phyloP scores from a whole-genome alignment of 768 basidiomycete genomes.

The Phanerodontia chrysosporium region DNA sequence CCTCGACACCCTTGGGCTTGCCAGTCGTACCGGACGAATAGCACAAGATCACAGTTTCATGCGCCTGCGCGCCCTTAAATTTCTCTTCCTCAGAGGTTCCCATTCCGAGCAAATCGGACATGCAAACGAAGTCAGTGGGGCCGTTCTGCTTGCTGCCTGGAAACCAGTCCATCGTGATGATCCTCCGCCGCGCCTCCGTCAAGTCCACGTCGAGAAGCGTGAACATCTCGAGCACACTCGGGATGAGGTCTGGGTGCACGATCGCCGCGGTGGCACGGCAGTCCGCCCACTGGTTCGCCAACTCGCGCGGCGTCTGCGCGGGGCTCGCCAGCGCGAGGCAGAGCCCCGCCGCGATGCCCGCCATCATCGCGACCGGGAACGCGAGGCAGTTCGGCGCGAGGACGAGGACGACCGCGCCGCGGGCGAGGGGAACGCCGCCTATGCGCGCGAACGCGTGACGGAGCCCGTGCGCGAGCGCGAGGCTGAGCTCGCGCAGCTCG shows the following conservation, averaged over 20 bases:
- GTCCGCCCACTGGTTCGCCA: constrained; percentile 68
- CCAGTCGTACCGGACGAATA: constrained; percentile 73
- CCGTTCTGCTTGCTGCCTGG: constrained; percentile 15
- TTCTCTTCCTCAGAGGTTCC: constrained; percentile 48
- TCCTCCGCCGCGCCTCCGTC: constrained; percentile 45
- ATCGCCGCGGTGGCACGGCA: constrained; percentile 61
- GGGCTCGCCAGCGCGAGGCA: constrained; percentile 70
- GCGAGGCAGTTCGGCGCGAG: constrained; percentile 65
- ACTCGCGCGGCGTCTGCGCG: constrained; percentile 61
- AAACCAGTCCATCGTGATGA: constrained; percentile 46
- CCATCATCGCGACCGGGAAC: constrained; percentile 44
- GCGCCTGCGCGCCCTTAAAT: constrained; percentile 45
- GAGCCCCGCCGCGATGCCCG: constrained; percentile 59
- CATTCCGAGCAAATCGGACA: constrained; percentile 48
- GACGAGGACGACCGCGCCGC: constrained; percentile 58
- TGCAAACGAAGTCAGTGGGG: constrained; percentile 29
- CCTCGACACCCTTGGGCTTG: constrained; percentile 66
- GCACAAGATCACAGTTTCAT: constrained; percentile 63
- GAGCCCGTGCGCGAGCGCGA: constrained; percentile 44
- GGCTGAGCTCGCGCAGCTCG: constrained; percentile 48
- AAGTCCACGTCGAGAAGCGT: constrained; percentile 41
- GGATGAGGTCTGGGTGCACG: constrained; percentile 54
- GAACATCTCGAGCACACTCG: constrained; percentile 55
- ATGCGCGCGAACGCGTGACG: constrained; percentile 5
- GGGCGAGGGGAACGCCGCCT: constrained; percentile 19